These are phyloP conservation scores for Voacanga thouarsii DNA, from an alignment of 257 asterid genomes.

Conservation along the genomic window DNA sequence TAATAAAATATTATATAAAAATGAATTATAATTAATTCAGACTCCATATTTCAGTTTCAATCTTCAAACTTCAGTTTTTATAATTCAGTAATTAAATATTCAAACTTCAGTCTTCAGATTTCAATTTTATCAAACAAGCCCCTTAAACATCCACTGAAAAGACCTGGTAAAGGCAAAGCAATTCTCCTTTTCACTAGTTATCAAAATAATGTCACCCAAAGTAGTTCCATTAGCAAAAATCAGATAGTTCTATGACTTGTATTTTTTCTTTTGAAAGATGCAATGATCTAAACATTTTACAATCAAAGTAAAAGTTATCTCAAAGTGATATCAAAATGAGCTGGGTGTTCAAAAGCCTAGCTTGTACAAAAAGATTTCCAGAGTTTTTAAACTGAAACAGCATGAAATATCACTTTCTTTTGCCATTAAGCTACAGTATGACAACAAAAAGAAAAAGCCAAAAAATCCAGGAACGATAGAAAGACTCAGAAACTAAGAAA, in stretches of 20 bases:
- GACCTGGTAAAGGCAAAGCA: neutral
- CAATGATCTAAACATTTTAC: neutral
- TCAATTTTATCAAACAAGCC: too few relatives aligned
- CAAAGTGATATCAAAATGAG: neutral
- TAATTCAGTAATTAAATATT: too few relatives aligned
- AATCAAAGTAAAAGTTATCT: neutral
- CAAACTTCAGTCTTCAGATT: too few relatives aligned
- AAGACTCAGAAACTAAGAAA: too few relatives aligned
- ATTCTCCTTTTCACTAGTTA: neutral
- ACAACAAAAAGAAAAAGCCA: neutral
- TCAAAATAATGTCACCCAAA: neutral
- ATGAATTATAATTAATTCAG: too few relatives aligned
- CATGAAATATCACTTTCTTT: neutral
- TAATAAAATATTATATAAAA: too few relatives aligned
- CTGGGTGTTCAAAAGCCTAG: neutral
- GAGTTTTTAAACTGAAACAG: neutral
- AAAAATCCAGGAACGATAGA: neutral
- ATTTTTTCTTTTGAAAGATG: neutral
- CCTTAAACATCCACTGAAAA: too few relatives aligned
- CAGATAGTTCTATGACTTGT: neutral
- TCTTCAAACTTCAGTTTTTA: too few relatives aligned
- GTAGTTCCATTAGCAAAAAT: neutral
- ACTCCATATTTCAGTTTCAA: too few relatives aligned
- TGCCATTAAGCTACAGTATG: neutral
- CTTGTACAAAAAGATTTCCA: neutral